Percentiles rank a stretch among this genome's conserved stretches.
phyloP scores from a whole-genome alignment of 2,329 filamentous ascomycete species.

The Magnaporthiopsis rhizophila region DNA sequence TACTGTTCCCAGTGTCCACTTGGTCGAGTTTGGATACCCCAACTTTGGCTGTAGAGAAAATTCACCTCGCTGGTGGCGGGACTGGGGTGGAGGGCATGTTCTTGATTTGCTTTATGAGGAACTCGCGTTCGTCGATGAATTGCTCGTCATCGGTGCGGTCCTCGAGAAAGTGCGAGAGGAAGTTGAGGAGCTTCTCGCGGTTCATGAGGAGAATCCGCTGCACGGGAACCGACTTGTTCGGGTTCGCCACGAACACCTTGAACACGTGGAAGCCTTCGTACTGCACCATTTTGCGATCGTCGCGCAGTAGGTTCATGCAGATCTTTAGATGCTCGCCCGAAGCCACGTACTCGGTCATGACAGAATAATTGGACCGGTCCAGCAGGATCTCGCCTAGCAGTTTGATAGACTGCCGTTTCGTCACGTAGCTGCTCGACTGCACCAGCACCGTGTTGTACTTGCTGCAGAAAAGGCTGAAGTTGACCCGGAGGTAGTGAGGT shows the following conservation, averaged over 20 bases:
- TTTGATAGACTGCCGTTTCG: constrained; percentile 96
- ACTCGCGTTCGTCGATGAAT: constrained; percentile 96
- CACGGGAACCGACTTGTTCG: constrained; percentile 93
- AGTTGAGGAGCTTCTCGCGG: constrained; percentile 79
- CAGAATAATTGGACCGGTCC: constrained; percentile 91
- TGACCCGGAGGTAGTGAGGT: constrained; percentile 76
- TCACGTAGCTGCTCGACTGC: constrained; percentile 92
- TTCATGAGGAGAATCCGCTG: constrained; percentile 97
- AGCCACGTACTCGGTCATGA: constrained; percentile 97
- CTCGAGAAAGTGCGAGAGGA: constrained; percentile 85
- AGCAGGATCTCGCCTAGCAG: constrained; percentile 89
- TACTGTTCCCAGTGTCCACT: too few relatives aligned
- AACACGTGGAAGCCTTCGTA: constrained; percentile 99
- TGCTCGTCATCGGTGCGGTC: constrained; percentile 96
- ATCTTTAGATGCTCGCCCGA: constrained; percentile 94
- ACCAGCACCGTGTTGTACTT: constrained; percentile 83
- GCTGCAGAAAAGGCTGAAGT: constrained; percentile 89
- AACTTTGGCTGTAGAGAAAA: too few relatives aligned
- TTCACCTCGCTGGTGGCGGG: constrained; percentile 28
- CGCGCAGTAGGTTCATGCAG: constrained; percentile 92
- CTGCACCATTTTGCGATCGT: constrained; percentile 97
- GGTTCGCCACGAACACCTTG: constrained; percentile 98
- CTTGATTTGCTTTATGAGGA: constrained; percentile 88
- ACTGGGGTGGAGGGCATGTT: constrained; percentile 56
- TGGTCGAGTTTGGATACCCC: too few relatives aligned